phyloP scores from a whole-genome alignment of 768 basidiomycete species.

The Mycena indigotica region DNA sequence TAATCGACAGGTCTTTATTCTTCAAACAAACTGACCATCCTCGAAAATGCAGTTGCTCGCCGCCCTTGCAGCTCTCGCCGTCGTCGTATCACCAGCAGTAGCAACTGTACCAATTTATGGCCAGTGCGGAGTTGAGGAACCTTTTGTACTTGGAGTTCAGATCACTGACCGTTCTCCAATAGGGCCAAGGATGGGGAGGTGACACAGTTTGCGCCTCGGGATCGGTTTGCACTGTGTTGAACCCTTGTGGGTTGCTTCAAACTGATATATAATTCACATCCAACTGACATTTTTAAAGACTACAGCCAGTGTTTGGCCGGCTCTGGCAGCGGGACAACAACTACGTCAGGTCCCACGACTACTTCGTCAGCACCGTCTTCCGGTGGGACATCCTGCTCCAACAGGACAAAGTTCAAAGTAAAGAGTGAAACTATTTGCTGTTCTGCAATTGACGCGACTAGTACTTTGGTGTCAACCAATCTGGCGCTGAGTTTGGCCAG shows the following conservation, averaged over 20 bases:
- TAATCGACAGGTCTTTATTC: too few species aligned
- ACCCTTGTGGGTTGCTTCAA: conserved; percentile 36
- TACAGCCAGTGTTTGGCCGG: conserved; percentile 1
- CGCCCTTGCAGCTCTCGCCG: conserved; percentile 35
- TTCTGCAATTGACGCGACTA: background rate
- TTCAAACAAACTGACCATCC: background rate
- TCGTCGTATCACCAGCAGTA: conserved; percentile 31
- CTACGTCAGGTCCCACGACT: conserved; percentile 31
- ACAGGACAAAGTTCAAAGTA: conserved; percentile 53
- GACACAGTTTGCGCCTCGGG: conserved; percentile 49
- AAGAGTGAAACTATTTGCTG: background rate
- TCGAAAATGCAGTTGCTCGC: conserved; percentile 23
- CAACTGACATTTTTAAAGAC: too few species aligned
- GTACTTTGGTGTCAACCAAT: conserved; percentile 65
- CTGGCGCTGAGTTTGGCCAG: conserved; percentile 59
- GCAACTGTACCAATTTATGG: conserved; percentile 46
- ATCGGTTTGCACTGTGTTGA: conserved; percentile 41
- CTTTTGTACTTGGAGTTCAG: too few species aligned
- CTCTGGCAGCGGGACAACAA: conserved; percentile 23
- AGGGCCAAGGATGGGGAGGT: conserved; percentile 42
- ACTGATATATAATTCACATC: background rate
- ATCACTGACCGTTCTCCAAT: too few species aligned
- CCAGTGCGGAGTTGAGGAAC: conserved; percentile 57
- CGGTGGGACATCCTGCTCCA: conserved; percentile 26
- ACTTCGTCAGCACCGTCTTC: conserved; percentile 32